Conservation (phyloP, 371 early-diverging fungal species). For the Neoconidiobolus thromboides region DNA sequence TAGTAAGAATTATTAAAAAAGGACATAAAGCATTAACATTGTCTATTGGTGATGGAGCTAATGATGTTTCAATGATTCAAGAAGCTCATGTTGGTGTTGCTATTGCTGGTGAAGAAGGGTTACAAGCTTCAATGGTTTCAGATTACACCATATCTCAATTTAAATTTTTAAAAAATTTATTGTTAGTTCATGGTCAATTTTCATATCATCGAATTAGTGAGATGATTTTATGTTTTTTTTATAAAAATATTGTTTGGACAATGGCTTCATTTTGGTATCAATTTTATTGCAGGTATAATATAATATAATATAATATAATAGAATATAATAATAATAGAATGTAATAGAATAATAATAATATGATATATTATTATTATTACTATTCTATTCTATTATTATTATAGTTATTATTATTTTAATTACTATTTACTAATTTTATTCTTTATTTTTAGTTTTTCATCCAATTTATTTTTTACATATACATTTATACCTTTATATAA, state of each 20-base stretch:
- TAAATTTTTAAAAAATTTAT: conserved; percentile 58
- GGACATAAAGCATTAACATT: conserved; percentile 52
- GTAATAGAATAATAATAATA: too few species aligned
- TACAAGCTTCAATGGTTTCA: conserved; percentile 75
- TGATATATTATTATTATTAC: too few species aligned
- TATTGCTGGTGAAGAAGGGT: conserved; percentile 82
- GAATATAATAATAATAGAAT: too few species aligned
- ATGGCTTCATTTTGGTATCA: conserved; percentile 68
- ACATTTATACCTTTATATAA: conserved; percentile 65
- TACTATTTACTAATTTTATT: background rate
- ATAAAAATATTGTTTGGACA: conserved; percentile 82
- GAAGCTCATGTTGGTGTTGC: conserved; percentile 92
- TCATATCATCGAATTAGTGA: conserved; percentile 74
- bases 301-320: too few species aligned
- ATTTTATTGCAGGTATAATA: conserved; percentile 43
- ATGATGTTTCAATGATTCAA: conserved; percentile 86
- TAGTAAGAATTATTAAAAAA: conserved; percentile 77
- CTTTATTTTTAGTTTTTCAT: conserved; percentile 33
- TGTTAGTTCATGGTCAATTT: conserved; percentile 77
- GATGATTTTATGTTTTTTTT: conserved; percentile 78
- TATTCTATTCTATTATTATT: too few species aligned
- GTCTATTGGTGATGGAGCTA: conserved; percentile 97
- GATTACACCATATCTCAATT: conserved; percentile 86
- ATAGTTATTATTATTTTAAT: too few species aligned
- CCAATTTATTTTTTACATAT: conserved; percentile 71